A percentile compares a stretch with the other conserved stretches of the same genome.
Evolutionary conservation across 139 green algal species (phyloP).

Genomic region (Chlorella sp.): DNA sequence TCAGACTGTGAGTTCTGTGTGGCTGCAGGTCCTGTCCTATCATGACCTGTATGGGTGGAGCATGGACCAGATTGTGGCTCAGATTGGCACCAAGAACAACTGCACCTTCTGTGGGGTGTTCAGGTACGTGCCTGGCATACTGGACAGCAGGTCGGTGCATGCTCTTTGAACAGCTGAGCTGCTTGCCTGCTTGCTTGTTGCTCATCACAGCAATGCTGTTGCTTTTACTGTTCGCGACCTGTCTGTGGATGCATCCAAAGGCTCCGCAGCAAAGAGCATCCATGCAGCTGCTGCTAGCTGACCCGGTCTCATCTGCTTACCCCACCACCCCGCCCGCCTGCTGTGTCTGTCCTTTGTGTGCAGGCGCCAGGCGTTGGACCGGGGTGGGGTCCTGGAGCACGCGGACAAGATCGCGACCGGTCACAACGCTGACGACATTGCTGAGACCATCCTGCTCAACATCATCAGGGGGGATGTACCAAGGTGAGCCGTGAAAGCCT

Average conservation of each 20-base stretch:
- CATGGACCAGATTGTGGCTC: conserved; percentile 95
- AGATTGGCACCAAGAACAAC: conserved; percentile 90
- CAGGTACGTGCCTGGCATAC: conserved; percentile 28
- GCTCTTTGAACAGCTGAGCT: neutral
- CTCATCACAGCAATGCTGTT: no score
- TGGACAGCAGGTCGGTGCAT: no score
- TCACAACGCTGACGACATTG: conserved; percentile 98
- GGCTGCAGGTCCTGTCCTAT: conserved; percentile 90
- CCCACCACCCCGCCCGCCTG: no score
- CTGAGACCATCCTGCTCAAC: conserved; percentile 97
- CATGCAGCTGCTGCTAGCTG: no score
- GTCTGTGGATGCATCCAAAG: no score
- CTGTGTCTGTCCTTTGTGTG: neutral
- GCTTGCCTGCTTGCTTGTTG: neutral
- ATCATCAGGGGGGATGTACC: conserved; percentile 85
- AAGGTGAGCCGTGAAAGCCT: conserved; percentile 27
- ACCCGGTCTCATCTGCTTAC: no score
- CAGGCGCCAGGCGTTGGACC: conserved; percentile 76
- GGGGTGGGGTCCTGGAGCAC: conserved; percentile 63
- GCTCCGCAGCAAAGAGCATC: no score
- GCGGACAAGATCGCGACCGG: conserved; percentile 76
- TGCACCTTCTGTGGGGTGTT: conserved; percentile 99
- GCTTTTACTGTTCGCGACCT: no score
- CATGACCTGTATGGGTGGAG: conserved; percentile 96
- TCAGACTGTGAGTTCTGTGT: no score